Percentiles rank a stretch among this genome's conserved stretches.
Evolutionary conservation across 352 stramenopile genomes (phyloP).

Genomic region (Porosira glacialis): DNA sequence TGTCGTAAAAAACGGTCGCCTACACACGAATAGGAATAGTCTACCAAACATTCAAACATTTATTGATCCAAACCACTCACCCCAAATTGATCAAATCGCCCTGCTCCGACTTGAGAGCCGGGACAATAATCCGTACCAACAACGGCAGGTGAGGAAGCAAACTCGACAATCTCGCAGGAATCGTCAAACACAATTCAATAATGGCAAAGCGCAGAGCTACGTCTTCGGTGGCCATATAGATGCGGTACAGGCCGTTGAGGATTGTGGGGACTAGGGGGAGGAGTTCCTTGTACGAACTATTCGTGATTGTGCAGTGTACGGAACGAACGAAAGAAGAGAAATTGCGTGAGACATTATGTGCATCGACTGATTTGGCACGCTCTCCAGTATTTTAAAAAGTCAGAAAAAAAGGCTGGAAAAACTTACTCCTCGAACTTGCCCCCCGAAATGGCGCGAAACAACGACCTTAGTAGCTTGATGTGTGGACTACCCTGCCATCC

Average conservation of each 20-base stretch:
- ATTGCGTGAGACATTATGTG: too few species aligned
- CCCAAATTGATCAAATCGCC: conserved; percentile 94
- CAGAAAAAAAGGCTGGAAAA: neutral
- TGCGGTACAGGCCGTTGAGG: conserved; percentile 89
- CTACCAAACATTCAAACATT: too few species aligned
- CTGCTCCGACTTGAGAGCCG: conserved; percentile 86
- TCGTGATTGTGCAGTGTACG: neutral
- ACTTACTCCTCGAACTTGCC: conserved; percentile 93
- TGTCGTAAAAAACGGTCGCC: too few species aligned
- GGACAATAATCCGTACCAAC: conserved; percentile 91
- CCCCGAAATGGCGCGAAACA: conserved; percentile 94
- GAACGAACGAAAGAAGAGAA: neutral
- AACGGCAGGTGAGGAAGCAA: conserved; percentile 96
- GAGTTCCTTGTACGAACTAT: conserved; percentile 93
- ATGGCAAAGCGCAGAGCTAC: conserved; percentile 86
- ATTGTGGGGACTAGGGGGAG: conserved; percentile 89
- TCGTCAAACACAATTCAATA: conserved; percentile 94
- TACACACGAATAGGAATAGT: too few species aligned
- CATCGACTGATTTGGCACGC: too few species aligned
- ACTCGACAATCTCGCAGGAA: conserved; percentile 91
- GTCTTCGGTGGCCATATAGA: conserved; percentile 87
- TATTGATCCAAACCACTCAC: too few species aligned
- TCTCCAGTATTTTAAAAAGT: neutral
- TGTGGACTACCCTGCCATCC: too few species aligned
- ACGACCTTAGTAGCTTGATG: conserved; percentile 87